Evolutionary conservation across 1,139 yeast genomes (phyloP).

Genomic region (Nakaseomyces sp.): DNA sequence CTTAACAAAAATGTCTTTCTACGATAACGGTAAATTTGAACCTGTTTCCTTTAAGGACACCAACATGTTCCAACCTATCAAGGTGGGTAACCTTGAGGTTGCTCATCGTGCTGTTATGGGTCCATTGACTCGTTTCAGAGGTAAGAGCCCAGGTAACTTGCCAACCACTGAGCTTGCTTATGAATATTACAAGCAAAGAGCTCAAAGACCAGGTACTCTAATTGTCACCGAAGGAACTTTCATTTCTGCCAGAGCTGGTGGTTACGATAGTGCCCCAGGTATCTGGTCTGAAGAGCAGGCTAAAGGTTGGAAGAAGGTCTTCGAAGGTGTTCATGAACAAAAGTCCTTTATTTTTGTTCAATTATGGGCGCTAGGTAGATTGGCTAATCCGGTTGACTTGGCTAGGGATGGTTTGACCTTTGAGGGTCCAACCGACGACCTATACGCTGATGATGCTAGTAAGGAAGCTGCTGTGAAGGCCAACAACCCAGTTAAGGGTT

Average conservation of each 20-base stretch:
- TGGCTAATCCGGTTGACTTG: conserved; percentile 38
- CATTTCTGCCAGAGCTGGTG: conserved; percentile 33
- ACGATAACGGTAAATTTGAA: no score
- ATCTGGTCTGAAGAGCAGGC: conserved; percentile 42
- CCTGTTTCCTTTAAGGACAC: no score
- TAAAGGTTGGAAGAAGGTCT: conserved; percentile 43
- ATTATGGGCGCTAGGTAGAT: conserved; percentile 55
- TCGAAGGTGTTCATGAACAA: conserved; percentile 46
- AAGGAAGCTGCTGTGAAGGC: conserved; percentile 30
- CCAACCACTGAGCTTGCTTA: conserved; percentile 29
- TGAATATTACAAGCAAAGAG: conserved; percentile 33
- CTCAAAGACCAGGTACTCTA: conserved; percentile 33
- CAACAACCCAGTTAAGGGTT: conserved; percentile 31
- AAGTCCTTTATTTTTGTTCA: conserved; percentile 46
- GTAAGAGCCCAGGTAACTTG: conserved; percentile 27
- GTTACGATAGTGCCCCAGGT: conserved; percentile 44
- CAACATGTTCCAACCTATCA: conserved; percentile 41
- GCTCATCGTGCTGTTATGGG: conserved; percentile 40
- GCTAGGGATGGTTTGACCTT: conserved; percentile 34
- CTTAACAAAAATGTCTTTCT: no score
- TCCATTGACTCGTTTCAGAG: conserved; percentile 48
- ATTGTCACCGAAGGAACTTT: conserved; percentile 34
- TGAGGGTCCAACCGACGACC: conserved; percentile 31
- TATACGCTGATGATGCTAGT: conserved; percentile 32
- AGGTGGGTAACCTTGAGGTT: conserved; percentile 36